Base-by-base conservation (phyloP, 179 eudicot species). In the Silene noctiflora region DNA sequence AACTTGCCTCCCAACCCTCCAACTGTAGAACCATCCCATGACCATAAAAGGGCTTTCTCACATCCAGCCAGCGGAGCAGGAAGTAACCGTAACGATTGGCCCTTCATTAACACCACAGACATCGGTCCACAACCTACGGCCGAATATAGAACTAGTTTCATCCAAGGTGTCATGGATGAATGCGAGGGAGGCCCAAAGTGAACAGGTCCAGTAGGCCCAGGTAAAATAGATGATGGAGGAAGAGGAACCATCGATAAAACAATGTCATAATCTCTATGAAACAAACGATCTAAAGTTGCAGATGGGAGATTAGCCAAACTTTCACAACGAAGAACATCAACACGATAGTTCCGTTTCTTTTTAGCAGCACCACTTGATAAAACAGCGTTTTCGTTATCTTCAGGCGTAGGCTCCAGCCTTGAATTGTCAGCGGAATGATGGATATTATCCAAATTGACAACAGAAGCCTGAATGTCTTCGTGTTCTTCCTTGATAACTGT, bases 151-250 rank as follows among this genome's bases (percentile, higher is more conserved):
- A 88, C 97, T 81, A 95, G 78, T 81, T 93, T 95, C 97, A 95
- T 88, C 99, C 99, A 95, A 59, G 99, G 97, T 46, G 97, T 88
- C 99, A 95, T 93, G 72, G 97, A 89, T n/a, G 97, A 88, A 84
- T 93, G 88, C 39, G 95, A 87, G 12, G 97, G 99, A 35, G 97
- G 99, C 21, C 99, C 99, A 78, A 95, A 93, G 85, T 95, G 99
- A 79, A 95, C 82, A 8, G 97, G 97, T 71, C 97, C 99, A 78
- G 90, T 88, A 8, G 92, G 85, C 74, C 95, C 97, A 42, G 99
- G 99, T 67, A 95, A 85, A 80, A 93, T 89, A 75, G 99, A 90
- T 77, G 97, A 87, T 20, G 81, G 91, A 74, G 99, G 97, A 70
- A 95, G 95, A 48, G 99, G 99, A 81, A 93, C 80, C 99, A 95